Evolutionary conservation across 2,329 filamentous ascomycete species (phyloP), one percentile per base, ranked within the genome.

Genomic region (Amauroascus verrucosus): DNA sequence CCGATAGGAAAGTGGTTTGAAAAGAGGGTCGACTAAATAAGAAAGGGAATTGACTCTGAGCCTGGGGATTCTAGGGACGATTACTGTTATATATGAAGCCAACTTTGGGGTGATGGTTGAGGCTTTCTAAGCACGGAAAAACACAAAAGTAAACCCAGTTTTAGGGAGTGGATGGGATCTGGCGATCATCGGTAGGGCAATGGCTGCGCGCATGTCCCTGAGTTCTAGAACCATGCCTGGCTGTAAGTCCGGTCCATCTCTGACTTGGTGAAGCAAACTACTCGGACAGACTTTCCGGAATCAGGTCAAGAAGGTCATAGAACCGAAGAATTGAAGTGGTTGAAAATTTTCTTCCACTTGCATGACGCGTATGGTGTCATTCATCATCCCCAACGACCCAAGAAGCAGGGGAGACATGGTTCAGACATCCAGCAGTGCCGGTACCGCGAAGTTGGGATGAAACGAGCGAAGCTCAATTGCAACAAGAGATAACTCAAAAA

Each of bases 331-430:
- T n/a, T n/a, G n/a, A 50, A 30, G 9, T 16, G 24, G 41, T 26
- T 26, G 14, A 24, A 16, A 3, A n/a, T 7, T 16, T n/a, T 13
- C 35, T 41, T 35, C 24, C 9, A 18, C 7, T 26, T 51, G 24
- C 28, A 51, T 51, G 48, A 51, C 48, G 48, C 24, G 37, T 51
- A 44, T 33, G 26, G 16, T n/a, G 33, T 16, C 13, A 24, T 51
- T 16, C 20, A 24, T 33, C 37, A 24, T 38, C 37, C 33, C 18
- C n/a, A 26, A 43, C n/a, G 30, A 35, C 1, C 7, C 8, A 49
- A n/a, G 35, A 24, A 26, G 2, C 28, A 7, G 38, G 6, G 13
- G 46, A 43, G 43, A 40, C 48, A 50, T 50, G 38, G 48, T 33
- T 51, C 48, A 44, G 11, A 40, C 2, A 35, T 26, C 32, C 46